phyloP scores from a whole-genome alignment of 139 green algal species.

The Tetradesmus lagerheimii region DNA sequence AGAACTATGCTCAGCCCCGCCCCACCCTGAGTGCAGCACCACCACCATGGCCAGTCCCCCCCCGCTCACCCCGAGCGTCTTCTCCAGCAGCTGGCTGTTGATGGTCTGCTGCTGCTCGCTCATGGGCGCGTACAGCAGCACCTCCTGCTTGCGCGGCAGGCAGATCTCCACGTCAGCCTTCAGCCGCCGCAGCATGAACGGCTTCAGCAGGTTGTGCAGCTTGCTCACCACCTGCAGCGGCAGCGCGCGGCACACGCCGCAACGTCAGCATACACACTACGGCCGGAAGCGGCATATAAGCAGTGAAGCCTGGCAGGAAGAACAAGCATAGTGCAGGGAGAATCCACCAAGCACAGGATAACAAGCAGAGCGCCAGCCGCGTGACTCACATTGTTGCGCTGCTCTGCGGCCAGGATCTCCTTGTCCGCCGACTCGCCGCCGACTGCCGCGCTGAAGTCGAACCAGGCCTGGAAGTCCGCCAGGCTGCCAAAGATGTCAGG shows the following conservation, averaged over 20 bases:
- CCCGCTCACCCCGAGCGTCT: slow-evolving; percentile 72
- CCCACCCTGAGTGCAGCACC: too few species aligned
- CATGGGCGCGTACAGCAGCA: slow-evolving; percentile 92
- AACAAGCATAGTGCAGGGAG: background rate
- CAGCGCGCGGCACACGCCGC: background rate
- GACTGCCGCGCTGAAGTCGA: slow-evolving; percentile 70
- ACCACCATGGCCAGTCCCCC: background rate
- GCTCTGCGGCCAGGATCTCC: slow-evolving; percentile 79
- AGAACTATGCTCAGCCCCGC: too few species aligned
- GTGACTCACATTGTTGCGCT: slow-evolving; percentile 69
- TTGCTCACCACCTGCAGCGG: slow-evolving; percentile 69
- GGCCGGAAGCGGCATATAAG: too few species aligned
- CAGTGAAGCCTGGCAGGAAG: background rate
- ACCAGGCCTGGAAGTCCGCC: slow-evolving; percentile 94
- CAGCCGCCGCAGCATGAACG: slow-evolving; percentile 93
- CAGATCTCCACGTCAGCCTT: slow-evolving; percentile 91
- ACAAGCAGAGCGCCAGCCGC: background rate
- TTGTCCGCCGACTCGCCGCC: slow-evolving; percentile 35
- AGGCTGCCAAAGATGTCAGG: slow-evolving; percentile 91
- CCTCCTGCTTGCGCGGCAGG: slow-evolving; percentile 91
- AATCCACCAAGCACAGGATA: background rate
- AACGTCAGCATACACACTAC: background rate
- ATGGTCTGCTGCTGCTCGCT: slow-evolving; percentile 79
- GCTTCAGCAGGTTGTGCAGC: slow-evolving; percentile 93
- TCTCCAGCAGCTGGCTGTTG: slow-evolving; percentile 84